A percentile compares a stretch with the other conserved stretches of the same genome.
Conservation (phyloP, 2,329 filamentous ascomycete genomes). For the Fusarium acutatum region DNA sequence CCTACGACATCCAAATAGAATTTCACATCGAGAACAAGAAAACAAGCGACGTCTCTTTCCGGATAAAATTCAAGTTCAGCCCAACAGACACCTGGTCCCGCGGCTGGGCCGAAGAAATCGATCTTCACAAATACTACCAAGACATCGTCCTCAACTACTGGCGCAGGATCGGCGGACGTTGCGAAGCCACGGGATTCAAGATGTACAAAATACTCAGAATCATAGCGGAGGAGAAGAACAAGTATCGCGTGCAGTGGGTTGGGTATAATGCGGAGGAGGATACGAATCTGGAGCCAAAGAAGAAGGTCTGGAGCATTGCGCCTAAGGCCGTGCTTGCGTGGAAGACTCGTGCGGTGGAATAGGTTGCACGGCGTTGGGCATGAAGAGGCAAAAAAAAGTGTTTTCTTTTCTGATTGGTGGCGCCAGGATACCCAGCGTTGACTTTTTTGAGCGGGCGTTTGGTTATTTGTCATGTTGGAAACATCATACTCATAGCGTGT, state of each 20-base stretch:
- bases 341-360: not conserved
- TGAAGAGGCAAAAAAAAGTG: conserved; percentile 52
- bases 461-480: not conserved
- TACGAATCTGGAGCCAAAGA: conserved; percentile 4
- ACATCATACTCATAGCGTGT: not conserved
- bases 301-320: conserved; percentile 1
- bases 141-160: conserved; percentile 1
- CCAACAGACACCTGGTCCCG: not conserved
- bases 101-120: not conserved
- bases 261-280: not conserved
- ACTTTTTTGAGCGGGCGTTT: not conserved
- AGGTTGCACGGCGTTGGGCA: conserved; percentile 45
- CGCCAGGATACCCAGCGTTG: not conserved
- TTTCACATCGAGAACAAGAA: not conserved
- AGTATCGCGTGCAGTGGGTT: conserved; percentile 11
- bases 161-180: conserved; percentile 1
- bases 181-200: not conserved
- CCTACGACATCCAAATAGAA: not conserved
- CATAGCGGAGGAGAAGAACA: not conserved
- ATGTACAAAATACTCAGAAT: conserved; percentile 7
- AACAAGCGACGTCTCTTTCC: not conserved
- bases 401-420: not conserved
- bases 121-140: not conserved
- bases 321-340: not conserved
- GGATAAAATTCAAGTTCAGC: not conserved